Base-by-base conservation (phyloP, 2,329 filamentous ascomycete genomes). In the Alternaria rosae region DNA sequence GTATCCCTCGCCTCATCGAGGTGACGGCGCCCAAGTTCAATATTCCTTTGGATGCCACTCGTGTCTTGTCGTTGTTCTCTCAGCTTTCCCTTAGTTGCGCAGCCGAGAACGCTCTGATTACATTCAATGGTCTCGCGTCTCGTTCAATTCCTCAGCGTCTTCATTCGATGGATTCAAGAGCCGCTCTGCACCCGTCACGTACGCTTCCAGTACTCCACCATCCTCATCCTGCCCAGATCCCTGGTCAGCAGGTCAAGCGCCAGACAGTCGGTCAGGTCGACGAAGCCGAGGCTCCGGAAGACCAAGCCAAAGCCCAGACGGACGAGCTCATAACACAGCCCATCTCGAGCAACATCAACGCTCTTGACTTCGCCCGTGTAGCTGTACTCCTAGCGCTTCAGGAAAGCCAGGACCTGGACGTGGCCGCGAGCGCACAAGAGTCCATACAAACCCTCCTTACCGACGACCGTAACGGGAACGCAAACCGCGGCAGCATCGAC, bases 101-200 rank as follows among this genome's bases (percentile, higher is more conserved):
- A 9, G 88, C 90, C 0, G 91, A 97, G 77, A 98, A 98, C 72
- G 90, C 93, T 0, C 85, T 99, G 5, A 90, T 98, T 15, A 93
- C 92, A 0, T 97, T 97, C 77, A 87, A 92, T 69, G 90, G 78
- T 1, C 70, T 79, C 10, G 70, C 77, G 6, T 75, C 76, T 50
- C 74, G 77, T 43, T 78, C 75, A 8, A 41, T 66, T 7, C 20
- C 45, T 7, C 35, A 56, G 17, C 35, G 41, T n/a, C 59, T 68
- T 43, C 62, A 70, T 6, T 67, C 69, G 9, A 54, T 78, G 42
- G 51, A 74, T 25, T 45, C 74, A 1, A 69, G 68, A 11, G 56
- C 57, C 3, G 61, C 65, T 4, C 54, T 72, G 10, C 64, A 70
- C 20, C 66, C 74, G 23, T 69, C 73, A 15, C 67, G 67, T 9